Conservation (phyloP, 2,329 filamentous ascomycete species). For the Alternaria atra region DNA sequence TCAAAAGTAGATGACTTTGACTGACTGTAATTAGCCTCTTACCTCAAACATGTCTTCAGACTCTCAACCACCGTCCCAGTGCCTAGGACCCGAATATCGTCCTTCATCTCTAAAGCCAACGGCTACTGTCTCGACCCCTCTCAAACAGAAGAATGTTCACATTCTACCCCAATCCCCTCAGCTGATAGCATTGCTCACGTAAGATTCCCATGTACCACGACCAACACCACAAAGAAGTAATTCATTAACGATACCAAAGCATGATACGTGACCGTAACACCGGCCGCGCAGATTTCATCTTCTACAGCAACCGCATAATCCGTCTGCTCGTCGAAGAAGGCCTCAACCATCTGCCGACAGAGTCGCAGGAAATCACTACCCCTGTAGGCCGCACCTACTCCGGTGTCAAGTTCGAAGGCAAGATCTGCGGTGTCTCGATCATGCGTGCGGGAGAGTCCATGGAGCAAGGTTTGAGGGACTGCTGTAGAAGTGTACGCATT, state of each 20-base stretch:
- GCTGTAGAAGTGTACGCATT: constrained; percentile 96
- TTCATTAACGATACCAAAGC: constrained; percentile 58
- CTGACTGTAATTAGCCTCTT: constrained; percentile 8
- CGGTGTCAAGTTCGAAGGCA: constrained; percentile 94
- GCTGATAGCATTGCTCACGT: constrained; percentile 97
- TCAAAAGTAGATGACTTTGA: neutral
- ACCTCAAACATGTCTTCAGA: constrained; percentile 38
- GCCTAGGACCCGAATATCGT: constrained; percentile 82
- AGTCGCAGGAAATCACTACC: constrained; percentile 87
- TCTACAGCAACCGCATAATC: constrained; percentile 98
- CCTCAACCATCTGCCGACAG: constrained; percentile 92
- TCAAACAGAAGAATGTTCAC: constrained; percentile 86
- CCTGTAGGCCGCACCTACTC: constrained; percentile 88
- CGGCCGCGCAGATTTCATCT: constrained; percentile 94
- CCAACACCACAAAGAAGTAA: neutral
- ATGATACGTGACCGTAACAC: constrained; percentile 96
- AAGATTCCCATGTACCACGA: constrained; percentile 57
- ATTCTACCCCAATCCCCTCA: constrained; percentile 93
- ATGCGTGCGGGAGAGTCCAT: constrained; percentile 98
- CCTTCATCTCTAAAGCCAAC: constrained; percentile 80
- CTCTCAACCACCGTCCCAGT: constrained; percentile 59
- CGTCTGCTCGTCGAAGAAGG: constrained; percentile 96
- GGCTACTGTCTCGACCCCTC: constrained; percentile 85
- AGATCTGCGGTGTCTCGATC: constrained; percentile 98
- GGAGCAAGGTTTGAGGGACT: constrained; percentile 96